Conservation (phyloP, 108 stramenopile species). For the Epithemia pelagica region DNA sequence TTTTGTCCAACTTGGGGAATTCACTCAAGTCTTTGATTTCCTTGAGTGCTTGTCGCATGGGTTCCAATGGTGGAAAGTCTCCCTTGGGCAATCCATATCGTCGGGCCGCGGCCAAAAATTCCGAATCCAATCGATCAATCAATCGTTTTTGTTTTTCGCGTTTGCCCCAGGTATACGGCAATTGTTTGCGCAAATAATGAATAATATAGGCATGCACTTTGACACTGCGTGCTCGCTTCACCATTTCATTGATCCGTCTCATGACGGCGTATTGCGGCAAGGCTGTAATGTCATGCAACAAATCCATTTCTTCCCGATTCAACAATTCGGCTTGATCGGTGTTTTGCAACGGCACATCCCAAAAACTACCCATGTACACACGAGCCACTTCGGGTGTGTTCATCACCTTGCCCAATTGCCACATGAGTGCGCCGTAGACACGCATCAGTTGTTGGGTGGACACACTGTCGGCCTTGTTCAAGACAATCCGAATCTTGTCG, state of each 20-base stretch:
- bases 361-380: conserved; percentile 97
- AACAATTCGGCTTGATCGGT: conserved; percentile 78
- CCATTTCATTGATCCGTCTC: conserved; percentile 97
- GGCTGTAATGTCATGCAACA: conserved; percentile 87
- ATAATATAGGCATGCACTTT: conserved; percentile 99
- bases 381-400: conserved; percentile 97
- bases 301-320: conserved; percentile 85
- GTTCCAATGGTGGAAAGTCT: conserved; percentile 73
- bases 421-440: conserved; percentile 97
- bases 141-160: conserved; percentile 88
- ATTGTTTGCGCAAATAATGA: conserved; percentile 93
- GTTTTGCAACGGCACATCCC: conserved; percentile 84
- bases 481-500: conserved; percentile 90
- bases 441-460: conserved; percentile 84
- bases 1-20: conserved; percentile 93
- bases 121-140: conserved; percentile 84
- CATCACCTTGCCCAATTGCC: conserved; percentile 93
- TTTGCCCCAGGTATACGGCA: conserved; percentile 94
- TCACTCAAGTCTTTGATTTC: conserved; percentile 91
- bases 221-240: conserved; percentile 94
- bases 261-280: conserved; percentile 96
- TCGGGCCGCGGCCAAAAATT: conserved; percentile 85
- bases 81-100: conserved; percentile 82
- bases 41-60: conserved; percentile 71
- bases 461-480: conserved; percentile 94